Evolutionary conservation across 495 filamentous ascomycete genomes (phyloP).

Genomic region (Penicillium goetzii): DNA sequence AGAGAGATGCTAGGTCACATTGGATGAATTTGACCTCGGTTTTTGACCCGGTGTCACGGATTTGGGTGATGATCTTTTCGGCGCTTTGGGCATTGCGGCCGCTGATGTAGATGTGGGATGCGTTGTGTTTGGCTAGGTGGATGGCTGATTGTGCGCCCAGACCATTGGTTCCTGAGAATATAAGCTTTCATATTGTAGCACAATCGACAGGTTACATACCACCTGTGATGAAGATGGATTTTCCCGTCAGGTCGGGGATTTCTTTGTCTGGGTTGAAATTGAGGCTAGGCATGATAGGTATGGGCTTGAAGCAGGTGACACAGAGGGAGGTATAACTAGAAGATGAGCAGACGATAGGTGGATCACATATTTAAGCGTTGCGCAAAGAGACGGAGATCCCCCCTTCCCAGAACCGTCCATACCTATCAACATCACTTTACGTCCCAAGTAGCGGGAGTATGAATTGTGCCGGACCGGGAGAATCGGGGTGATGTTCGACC

Average conservation of each 20-base stretch:
- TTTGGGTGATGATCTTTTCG: slow-evolving; percentile 45
- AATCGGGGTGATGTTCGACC: not conserved
- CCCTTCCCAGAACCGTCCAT: not conserved
- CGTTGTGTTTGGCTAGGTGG: slow-evolving; percentile 56
- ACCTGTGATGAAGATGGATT: slow-evolving; percentile 61
- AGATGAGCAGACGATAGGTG: not conserved
- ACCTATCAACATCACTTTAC: not conserved
- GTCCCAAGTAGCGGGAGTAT: not conserved
- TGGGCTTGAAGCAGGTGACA: not conserved
- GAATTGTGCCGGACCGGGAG: not conserved
- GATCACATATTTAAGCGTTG: not conserved
- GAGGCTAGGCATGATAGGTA: slow-evolving; percentile 10
- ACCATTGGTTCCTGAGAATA: slow-evolving; percentile 46
- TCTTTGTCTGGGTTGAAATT: slow-evolving; percentile 39
- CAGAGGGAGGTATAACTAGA: not conserved
- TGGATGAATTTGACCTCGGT: slow-evolving; percentile 41
- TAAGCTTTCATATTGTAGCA: not conserved
- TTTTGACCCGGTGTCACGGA: slow-evolving; percentile 38
- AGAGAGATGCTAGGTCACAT: slow-evolving; percentile 52
- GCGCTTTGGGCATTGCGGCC: slow-evolving; percentile 53
- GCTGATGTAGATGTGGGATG: slow-evolving; percentile 61
- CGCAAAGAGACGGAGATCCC: not conserved
- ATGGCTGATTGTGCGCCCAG: slow-evolving; percentile 59
- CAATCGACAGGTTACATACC: slow-evolving; percentile 53
- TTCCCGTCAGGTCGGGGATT: slow-evolving; percentile 56